These are phyloP conservation scores for Prosopis cineraria DNA, from an alignment of 306 rosid genomes.

Conservation along the genomic window DNA sequence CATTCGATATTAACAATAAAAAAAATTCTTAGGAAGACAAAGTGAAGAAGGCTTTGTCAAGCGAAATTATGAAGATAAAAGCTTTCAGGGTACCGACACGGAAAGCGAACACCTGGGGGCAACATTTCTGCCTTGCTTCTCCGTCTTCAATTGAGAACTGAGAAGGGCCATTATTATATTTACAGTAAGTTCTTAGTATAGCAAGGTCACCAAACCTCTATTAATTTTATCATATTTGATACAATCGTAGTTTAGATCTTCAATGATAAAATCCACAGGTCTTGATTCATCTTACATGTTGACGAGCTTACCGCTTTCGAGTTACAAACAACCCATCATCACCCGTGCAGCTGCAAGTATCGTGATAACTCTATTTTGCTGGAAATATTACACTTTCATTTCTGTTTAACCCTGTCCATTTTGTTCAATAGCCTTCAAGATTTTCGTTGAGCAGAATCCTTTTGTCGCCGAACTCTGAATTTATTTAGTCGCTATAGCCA, in stretches of 20 bases:
- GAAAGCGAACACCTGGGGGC: neutral
- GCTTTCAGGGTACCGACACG: neutral
- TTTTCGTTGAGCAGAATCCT: conserved; percentile 8
- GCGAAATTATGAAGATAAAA: neutral
- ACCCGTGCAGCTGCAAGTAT: neutral
- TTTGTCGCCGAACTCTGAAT: conserved; percentile 15
- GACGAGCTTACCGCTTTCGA: neutral
- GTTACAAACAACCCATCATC: neutral
- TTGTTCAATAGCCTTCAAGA: neutral
- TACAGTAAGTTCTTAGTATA: neutral
- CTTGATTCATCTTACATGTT: neutral
- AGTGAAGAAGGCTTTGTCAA: neutral
- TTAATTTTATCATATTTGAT: neutral
- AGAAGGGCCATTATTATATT: neutral
- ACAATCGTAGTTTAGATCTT: neutral
- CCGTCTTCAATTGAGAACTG: neutral
- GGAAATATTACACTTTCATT: neutral
- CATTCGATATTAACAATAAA: neutral
- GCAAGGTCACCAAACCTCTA: no score
- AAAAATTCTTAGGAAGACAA: neutral
- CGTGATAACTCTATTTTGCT: neutral
- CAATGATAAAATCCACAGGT: no score
- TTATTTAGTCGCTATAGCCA: neutral
- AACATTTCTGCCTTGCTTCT: conserved; percentile 5
- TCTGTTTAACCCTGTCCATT: neutral